Base-by-base conservation (phyloP, 805 yeast genomes). In the Saccharomycopsis fibuligera region DNA sequence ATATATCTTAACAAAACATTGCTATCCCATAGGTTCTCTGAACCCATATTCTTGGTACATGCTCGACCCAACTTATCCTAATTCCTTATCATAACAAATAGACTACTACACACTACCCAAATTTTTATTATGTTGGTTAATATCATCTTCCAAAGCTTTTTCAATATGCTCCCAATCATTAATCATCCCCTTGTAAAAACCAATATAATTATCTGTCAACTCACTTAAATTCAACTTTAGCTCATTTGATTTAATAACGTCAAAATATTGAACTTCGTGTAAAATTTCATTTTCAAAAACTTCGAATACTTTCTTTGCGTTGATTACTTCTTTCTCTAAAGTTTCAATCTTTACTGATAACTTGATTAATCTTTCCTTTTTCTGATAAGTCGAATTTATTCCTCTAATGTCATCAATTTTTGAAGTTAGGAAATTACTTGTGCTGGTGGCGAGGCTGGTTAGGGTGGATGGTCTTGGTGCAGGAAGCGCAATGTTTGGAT, bases 191-290 rank as follows among this genome's bases (percentile, higher is more conserved):
- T 76, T 73, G 64, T 84, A 91, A 60, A 86, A 88, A 24, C 75
- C 73, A 48, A 86, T 79, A 64, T 91, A 85, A 53, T 78, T 79
- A 55, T 84, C 85, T 44, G 95, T 85, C 50, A 91, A 69, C n/a
- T 75, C 74, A 6, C 78, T 68, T 66, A 91, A 72, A 1, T 95
- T 76, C 27, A 74, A 72, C 59, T 83, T 81, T 62, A 90, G 72
- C 65, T 91, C 97, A 33, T 73, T 70, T 27, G 86, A 78, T 64
- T 89, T 89, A 54, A 87, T 84, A 22, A 72, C 74, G 58, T 91
- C 96, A 72, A 95, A 91, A 54, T 81, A 68, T 25, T 71, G 67
- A 35, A 79, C 72, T 58, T 79, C 86, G 56, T 75, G 73, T 35
- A 75, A 56, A 2, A 80, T 75, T 48, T 77, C 76, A 51, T 75